Percentiles rank a stretch among this genome's conserved stretches.
phyloP scores from a whole-genome alignment of 2,329 filamentous ascomycete genomes.

The Tolypocladium pustulatum region DNA sequence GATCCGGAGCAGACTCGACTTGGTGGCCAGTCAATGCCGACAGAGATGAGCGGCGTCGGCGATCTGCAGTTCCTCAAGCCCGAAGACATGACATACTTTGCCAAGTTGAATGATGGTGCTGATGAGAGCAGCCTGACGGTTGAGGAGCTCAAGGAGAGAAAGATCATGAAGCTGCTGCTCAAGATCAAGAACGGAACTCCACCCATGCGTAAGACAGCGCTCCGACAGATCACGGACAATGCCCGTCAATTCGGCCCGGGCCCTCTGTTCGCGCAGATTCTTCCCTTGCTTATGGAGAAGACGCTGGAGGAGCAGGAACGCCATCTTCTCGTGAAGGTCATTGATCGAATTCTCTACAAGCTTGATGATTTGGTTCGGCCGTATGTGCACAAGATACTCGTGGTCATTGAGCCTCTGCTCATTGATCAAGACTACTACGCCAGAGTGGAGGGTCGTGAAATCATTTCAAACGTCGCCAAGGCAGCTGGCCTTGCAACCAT shows the following conservation, averaged over 20 bases:
- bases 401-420: slow-evolving; percentile 96
- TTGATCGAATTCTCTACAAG: slow-evolving; percentile 97
- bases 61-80: slow-evolving; percentile 97
- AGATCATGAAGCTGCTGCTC: slow-evolving; percentile 92
- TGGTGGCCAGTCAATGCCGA: slow-evolving; percentile 83
- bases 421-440: slow-evolving; percentile 99
- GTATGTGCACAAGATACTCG: slow-evolving; percentile 95
- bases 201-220: slow-evolving; percentile 94
- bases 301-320: slow-evolving; percentile 95
- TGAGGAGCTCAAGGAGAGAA: slow-evolving; percentile 92
- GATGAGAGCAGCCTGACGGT: slow-evolving; percentile 88
- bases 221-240: slow-evolving; percentile 95
- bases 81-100: slow-evolving; percentile 98
- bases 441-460: slow-evolving; percentile 93
- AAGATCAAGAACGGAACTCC: slow-evolving; percentile 99
- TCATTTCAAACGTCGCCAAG: slow-evolving; percentile 96
- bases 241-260: slow-evolving; percentile 92
- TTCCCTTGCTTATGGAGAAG: slow-evolving; percentile 96
- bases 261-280: slow-evolving; percentile 91
- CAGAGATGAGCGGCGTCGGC: slow-evolving; percentile 90
- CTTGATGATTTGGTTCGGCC: slow-evolving; percentile 92
- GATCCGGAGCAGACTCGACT: slow-evolving; percentile 77
- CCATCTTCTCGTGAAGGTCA: slow-evolving; percentile 96
- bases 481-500: slow-evolving; percentile 94
- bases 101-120: slow-evolving; percentile 87